Evolutionary conservation across 768 basidiomycete genomes (phyloP), one percentile per base, ranked within the genome.

Genomic region (Nidula microcarpa): DNA sequence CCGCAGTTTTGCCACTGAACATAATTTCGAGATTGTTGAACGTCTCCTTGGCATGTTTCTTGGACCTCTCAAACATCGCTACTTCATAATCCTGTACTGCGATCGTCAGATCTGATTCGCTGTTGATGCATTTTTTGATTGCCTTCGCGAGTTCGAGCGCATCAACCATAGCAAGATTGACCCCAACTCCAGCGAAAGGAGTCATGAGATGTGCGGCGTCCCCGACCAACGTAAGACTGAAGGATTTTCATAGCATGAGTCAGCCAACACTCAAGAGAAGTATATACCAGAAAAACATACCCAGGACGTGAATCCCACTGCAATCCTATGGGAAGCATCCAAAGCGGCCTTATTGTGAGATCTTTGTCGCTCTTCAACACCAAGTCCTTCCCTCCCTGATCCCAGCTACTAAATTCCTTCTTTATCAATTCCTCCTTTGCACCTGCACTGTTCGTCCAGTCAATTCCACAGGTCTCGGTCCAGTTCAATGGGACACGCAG

Each of bases 181-280:
- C 23, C 3, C 64, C 64, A 34, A 56, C 59, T 13, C 64, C 64
- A 1, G 59, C 59, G 44, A 62, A 63, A 11, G 62, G 64, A 8
- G 60, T 57, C 59, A 65, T 62, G 17, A 62, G 54, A 55, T 65
- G 64, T 4, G 64, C 64, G 14, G 64, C 64, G 56, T 65, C 62
- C 5, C 62, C 64, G 1, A 65, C 47, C 11, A 65, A 33, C 10
- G 64, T 63, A 44, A 56, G 49, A 13, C 57, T 55, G 37, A 4
- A 23, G 23, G 23, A 23, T 23, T 23, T 23, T 23, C 23, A 23
- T 23, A 23, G 23, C 4, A 23, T 23, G 23, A 2, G 23, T 23
- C 23, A 23, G 23, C 23, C 4, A 23, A 23, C 23, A n/a, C n/a
- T n/a, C n/a, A 23, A 23, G 23, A 23, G 23, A 23, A 23, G 4